phyloP scores from a whole-genome alignment of 805 yeast genomes.

The Teunomyces kruisii region DNA sequence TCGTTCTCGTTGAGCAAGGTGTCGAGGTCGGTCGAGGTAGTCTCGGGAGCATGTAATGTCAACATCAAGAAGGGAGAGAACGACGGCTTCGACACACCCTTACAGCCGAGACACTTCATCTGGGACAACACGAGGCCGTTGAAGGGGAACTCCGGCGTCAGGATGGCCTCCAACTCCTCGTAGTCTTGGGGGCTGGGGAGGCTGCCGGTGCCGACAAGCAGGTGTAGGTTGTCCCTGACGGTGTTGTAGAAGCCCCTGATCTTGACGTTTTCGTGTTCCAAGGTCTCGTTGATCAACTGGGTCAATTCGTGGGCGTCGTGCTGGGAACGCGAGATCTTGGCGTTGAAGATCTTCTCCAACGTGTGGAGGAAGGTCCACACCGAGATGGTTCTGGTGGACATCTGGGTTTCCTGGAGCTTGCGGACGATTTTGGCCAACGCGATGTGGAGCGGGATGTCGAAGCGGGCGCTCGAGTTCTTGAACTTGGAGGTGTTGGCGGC shows the following conservation, averaged over 20 bases:
- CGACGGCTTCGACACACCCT: constrained; percentile 56
- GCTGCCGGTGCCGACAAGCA: background rate
- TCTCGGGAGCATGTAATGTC: constrained; percentile 74
- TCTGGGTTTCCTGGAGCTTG: constrained; percentile 63
- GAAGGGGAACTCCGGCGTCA: constrained; percentile 70
- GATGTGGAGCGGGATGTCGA: constrained; percentile 52
- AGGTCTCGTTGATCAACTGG: constrained; percentile 74
- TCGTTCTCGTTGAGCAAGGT: constrained; percentile 57
- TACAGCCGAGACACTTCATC: constrained; percentile 69
- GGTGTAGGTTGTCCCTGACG: constrained; percentile 8
- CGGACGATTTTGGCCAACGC: constrained; percentile 52
- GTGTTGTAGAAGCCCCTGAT: constrained; percentile 33
- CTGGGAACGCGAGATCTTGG: constrained; percentile 75
- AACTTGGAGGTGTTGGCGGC: constrained; percentile 11
- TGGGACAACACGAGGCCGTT: constrained; percentile 64
- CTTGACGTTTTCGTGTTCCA: constrained; percentile 61
- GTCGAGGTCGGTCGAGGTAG: constrained; percentile 43
- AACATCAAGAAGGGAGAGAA: constrained; percentile 65
- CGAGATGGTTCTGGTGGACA: constrained; percentile 53
- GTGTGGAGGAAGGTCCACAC: constrained; percentile 79
- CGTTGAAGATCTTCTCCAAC: constrained; percentile 69
- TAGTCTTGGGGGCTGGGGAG: constrained; percentile 10
- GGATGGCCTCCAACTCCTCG: constrained; percentile 13
- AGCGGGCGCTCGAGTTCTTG: constrained; percentile 16
- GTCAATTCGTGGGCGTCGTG: constrained; percentile 95